Percentiles rank a stretch among this genome's conserved stretches.
phyloP scores from a whole-genome alignment of 1,284 basidiomycete species.

The Cutaneotrichosporon dermatis region DNA sequence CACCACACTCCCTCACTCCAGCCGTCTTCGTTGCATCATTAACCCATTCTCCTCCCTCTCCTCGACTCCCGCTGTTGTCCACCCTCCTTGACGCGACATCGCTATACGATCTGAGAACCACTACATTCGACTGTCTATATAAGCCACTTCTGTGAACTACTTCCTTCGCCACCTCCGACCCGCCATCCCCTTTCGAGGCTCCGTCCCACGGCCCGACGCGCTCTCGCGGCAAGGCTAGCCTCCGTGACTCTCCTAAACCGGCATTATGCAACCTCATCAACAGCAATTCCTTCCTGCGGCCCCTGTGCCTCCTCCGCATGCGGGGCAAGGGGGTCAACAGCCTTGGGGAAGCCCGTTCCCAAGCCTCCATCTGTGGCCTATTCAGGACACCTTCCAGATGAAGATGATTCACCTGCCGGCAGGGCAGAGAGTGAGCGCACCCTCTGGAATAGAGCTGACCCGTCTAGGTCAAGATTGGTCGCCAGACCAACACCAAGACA shows the following conservation, averaged over 20 bases:
- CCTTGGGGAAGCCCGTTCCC: slow-evolving; percentile 50
- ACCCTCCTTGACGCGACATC: too few species aligned
- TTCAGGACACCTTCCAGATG: slow-evolving; percentile 93
- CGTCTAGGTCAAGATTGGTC: slow-evolving; percentile 74
- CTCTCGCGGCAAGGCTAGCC: neutral
- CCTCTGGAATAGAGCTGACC: neutral
- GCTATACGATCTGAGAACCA: too few species aligned
- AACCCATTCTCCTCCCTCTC: too few species aligned
- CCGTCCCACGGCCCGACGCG: neutral
- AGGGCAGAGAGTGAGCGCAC: slow-evolving; percentile 39
- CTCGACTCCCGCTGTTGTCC: too few species aligned
- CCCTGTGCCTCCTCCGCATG: neutral
- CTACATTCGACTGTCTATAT: too few species aligned
- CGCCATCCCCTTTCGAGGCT: too few species aligned
- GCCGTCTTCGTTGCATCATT: too few species aligned
- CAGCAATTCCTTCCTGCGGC: neutral
- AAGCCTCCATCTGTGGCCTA: slow-evolving; percentile 80
- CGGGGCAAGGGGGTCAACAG: slow-evolving; percentile 6
- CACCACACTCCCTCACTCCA: too few species aligned
- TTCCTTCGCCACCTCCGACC: too few species aligned
- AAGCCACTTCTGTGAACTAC: too few species aligned
- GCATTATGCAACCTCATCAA: slow-evolving; percentile 5
- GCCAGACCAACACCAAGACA: slow-evolving; percentile 95
- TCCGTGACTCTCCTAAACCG: neutral
- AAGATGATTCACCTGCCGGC: slow-evolving; percentile 85